A percentile compares a stretch with the other conserved stretches of the same genome.
These are phyloP conservation scores for Nephelium lappaceum DNA, from an alignment of 345 rosid species.

Conservation along the genomic window DNA sequence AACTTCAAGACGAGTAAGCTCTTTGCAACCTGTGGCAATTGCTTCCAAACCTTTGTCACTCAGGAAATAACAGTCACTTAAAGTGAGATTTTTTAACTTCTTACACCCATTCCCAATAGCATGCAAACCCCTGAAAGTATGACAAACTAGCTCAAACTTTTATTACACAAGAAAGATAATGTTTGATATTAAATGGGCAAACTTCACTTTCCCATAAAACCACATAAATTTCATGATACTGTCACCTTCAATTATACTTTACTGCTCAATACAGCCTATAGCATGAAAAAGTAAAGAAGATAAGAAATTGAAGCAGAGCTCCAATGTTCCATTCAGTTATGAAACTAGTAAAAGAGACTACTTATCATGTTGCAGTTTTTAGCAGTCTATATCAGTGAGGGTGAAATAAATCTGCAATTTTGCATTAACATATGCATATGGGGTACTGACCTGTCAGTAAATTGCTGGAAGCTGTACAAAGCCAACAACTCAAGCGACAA, in stretches of 20 bases:
- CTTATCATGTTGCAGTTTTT: not conserved
- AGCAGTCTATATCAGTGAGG: not conserved
- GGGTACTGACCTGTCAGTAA: conserved; percentile 70
- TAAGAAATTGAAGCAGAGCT: not conserved
- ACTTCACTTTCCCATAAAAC: conserved; percentile 4
- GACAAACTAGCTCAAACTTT: conserved; percentile 19
- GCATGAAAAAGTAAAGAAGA: not conserved
- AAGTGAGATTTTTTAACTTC: conserved; percentile 67
- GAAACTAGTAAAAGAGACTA: not conserved
- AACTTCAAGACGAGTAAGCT: conserved; percentile 79
- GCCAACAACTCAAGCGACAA: conserved; percentile 74
- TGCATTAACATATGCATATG: conserved; percentile 4
- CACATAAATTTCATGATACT: not conserved
- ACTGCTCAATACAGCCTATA: not conserved
- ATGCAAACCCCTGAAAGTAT: conserved; percentile 71
- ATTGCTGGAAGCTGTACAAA: conserved; percentile 72
- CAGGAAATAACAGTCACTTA: conserved; percentile 80
- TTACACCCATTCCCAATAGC: conserved; percentile 82
- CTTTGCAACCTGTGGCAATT: conserved; percentile 75
- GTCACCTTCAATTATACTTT: not conserved
- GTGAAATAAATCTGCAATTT: conserved; percentile 1
- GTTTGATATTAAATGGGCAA: not conserved
- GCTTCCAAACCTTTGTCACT: conserved; percentile 82
- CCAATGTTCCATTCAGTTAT: not conserved
- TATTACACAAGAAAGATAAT: conserved; percentile 2